Base-by-base conservation (phyloP, 495 filamentous ascomycete genomes). In the Aspergillus mulundensis region DNA sequence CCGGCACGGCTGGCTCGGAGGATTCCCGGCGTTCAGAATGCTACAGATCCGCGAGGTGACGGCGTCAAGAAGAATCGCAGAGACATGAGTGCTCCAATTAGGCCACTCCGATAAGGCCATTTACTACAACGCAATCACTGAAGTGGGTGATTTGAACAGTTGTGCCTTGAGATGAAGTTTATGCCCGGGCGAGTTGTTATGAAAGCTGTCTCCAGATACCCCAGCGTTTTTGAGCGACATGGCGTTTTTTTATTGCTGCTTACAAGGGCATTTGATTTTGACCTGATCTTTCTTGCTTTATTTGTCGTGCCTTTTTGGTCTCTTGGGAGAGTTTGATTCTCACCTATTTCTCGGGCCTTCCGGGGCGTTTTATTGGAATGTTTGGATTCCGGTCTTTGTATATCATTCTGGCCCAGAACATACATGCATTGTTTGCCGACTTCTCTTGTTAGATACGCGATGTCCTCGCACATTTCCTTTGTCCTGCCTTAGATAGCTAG, bases 1-100 rank as follows among this genome's bases (percentile, higher is more conserved):
- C 57, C 73, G 18, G 59, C 61, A 15, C 54, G 66, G 19, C 60
- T 62, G 20, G 67, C 68, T 23, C 65, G 68, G 28, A 69, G 70
- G n/a, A 67, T 76, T 25, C 74, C 74, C 6, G 71, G 70, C 20
- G 58, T 75, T 36, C 66, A 67, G 21, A 54, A 63, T 10, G 32
- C 32, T 36, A 44, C 68, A 3, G 61, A 71, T 47, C 60, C 65
- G 6, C 68, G 61, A 43, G 61, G 60, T 10, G 66, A 71, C 12
- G 59, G 61, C 3, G 68, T 72, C 12, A 45, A 68, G 21, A 61
- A 62, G 24, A 65, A 61, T 44, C 71, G 74, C 36, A 60, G 74
- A 23, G 72, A 76, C 43, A 18, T 74, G 47, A 76, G 72, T 44
- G 74, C 74, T 23, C 74, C 74, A 11, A 64, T 76, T 30, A 62